phyloP scores from a whole-genome alignment of 768 basidiomycete genomes.

The Baorangia bicolor region DNA sequence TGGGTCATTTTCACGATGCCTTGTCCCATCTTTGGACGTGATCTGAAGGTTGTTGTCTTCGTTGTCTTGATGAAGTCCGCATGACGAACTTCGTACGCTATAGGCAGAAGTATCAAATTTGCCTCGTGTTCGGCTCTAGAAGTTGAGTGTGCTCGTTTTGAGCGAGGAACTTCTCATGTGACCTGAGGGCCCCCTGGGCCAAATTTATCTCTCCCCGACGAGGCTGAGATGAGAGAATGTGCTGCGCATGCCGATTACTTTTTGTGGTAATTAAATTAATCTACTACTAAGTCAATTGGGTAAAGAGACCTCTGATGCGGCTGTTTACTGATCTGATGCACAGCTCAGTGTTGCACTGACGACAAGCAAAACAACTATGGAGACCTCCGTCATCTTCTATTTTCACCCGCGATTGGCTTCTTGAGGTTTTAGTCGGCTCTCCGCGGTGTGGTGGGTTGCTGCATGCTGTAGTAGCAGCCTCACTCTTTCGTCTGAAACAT shows the following conservation, averaged over 20 bases:
- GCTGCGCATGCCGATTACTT: not conserved
- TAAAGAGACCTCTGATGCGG: not conserved
- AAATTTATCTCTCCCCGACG: conserved; percentile 6
- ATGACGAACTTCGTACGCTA: conserved; percentile 10
- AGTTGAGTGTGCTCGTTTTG: conserved; percentile 2
- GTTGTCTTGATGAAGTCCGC: conserved; percentile 13
- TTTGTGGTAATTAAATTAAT: not conserved
- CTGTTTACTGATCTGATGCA: conserved; percentile 6
- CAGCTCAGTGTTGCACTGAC: conserved; percentile 7
- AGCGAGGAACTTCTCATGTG: conserved; percentile 3
- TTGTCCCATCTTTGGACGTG: conserved; percentile 10
- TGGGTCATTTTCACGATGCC: conserved; percentile 2
- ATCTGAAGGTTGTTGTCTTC: conserved; percentile 12
- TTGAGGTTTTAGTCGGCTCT: conserved; percentile 21
- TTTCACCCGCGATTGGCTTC: conserved; percentile 10
- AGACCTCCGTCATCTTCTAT: conserved; percentile 10
- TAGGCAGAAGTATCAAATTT: not conserved
- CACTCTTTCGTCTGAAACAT: conserved; percentile 11
- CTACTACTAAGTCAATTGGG: not conserved
- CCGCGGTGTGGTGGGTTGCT: conserved; percentile 20
- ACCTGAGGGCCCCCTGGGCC: not conserved
- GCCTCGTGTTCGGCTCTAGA: conserved; percentile 18
- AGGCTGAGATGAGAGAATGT: conserved; percentile 1
- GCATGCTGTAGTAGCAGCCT: not conserved
- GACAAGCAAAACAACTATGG: conserved; percentile 3